Percentiles rank a stretch among this genome's conserved stretches.
Conservation (phyloP, 2,329 filamentous ascomycete genomes). For the Metarhizium robertsii region DNA sequence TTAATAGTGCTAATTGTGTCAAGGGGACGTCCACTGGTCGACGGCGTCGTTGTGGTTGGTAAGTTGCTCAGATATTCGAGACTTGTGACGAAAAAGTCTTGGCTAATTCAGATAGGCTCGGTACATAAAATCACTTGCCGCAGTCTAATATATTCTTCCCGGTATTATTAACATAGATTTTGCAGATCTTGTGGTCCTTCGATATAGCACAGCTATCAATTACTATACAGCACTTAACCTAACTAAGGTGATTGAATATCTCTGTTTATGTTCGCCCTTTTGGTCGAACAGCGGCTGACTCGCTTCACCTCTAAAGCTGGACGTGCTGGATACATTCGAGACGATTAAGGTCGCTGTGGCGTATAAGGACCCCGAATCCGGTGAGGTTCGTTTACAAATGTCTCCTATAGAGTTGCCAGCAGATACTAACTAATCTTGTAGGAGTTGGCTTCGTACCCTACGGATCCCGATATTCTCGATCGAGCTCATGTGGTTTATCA, state of each 20-base stretch:
- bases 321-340: slow-evolving; percentile 61
- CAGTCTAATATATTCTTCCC: too few relatives aligned
- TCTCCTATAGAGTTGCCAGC: slow-evolving; percentile 5
- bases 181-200: slow-evolving; percentile 55
- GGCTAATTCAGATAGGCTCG: too few relatives aligned
- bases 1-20: not conserved
- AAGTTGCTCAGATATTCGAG: too few relatives aligned
- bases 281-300: too few relatives aligned
- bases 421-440: too few relatives aligned
- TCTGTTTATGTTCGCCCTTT: too few relatives aligned
- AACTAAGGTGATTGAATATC: slow-evolving; percentile 19
- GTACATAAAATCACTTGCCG: too few relatives aligned
- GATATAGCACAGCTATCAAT: slow-evolving; percentile 54
- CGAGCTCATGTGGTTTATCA: slow-evolving; percentile 4
- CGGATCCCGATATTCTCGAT: too few relatives aligned
- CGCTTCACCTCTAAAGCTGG: slow-evolving; percentile 5
- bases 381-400: slow-evolving; percentile 13
- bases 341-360: slow-evolving; percentile 66
- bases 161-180: too few relatives aligned
- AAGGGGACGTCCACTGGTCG: slow-evolving; percentile 11
- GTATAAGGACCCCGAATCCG: slow-evolving; percentile 42
- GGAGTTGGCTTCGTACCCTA: too few relatives aligned
- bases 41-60: slow-evolving; percentile 9
- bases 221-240: slow-evolving; percentile 55
- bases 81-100: too few relatives aligned